Conservation (phyloP, 164 flowering plant species). For the Platanus orientalis region DNA sequence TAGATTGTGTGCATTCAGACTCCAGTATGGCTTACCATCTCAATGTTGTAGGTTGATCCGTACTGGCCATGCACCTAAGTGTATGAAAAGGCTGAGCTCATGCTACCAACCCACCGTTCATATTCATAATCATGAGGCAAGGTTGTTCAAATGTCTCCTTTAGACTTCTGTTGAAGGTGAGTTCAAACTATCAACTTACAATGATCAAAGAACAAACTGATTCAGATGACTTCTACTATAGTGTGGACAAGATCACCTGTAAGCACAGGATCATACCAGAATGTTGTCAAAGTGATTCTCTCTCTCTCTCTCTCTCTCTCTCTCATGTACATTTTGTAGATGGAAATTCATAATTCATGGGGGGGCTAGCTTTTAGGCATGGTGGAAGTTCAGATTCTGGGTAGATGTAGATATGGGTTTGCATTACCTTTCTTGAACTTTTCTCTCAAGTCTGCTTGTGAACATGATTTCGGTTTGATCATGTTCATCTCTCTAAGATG, state of each 20-base stretch:
- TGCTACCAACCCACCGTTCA: conserved; percentile 1
- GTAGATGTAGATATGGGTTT: conserved; percentile 13
- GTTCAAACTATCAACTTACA: not conserved
- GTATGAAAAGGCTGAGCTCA: not conserved
- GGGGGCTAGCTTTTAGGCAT: conserved; percentile 6
- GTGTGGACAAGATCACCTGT: not conserved
- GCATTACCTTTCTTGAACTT: conserved; percentile 13
- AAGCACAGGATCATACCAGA: too few species aligned
- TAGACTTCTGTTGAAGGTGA: conserved; percentile 2
- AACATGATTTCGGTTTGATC: conserved; percentile 37
- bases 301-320: conserved; percentile 26
- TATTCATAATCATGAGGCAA: conserved; percentile 2
- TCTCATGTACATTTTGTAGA: conserved; percentile 65
- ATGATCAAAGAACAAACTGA: not conserved
- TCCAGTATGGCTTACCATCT: not conserved
- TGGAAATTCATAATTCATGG: conserved; percentile 24
- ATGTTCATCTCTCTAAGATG: conserved; percentile 19
- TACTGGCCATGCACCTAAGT: not conserved
- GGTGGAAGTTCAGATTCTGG: conserved; percentile 17
- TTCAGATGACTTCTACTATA: not conserved
- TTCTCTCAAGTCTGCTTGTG: conserved; percentile 22
- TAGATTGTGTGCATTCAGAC: not conserved
- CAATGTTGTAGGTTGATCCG: conserved; percentile 23
- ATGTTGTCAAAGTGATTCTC: conserved; percentile 1
- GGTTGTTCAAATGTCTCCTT: not conserved